phyloP scores from a whole-genome alignment of 2,329 filamentous ascomycete species.

The Calonectria crousiana region DNA sequence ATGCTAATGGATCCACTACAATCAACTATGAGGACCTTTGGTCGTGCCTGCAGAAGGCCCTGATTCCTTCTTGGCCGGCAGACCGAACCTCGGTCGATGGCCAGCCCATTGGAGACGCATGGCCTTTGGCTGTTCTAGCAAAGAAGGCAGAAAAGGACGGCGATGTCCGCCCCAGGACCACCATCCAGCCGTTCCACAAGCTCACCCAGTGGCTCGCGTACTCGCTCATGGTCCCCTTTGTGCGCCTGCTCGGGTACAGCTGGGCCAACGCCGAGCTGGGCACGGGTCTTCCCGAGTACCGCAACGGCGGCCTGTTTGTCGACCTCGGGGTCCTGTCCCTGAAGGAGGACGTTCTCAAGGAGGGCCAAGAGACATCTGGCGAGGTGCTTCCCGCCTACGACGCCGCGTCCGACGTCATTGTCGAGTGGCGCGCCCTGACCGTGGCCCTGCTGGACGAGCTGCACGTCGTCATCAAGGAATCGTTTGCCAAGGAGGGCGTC shows the following conservation, averaged over 20 bases:
- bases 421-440: constrained; percentile 72
- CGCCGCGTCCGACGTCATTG: constrained; percentile 67
- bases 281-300: constrained; percentile 78
- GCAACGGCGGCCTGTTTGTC: constrained; percentile 78
- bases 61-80: constrained; percentile 63
- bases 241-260: constrained; percentile 62
- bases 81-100: constrained; percentile 63
- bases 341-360: constrained; percentile 57
- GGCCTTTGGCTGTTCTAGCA: constrained; percentile 54
- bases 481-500: constrained; percentile 45
- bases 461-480: constrained; percentile 53
- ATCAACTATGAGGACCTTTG: constrained; percentile 57
- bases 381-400: constrained; percentile 64
- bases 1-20: constrained; percentile 39
- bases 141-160: not conserved
- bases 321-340: constrained; percentile 67
- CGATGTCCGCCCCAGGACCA: constrained; percentile 1
- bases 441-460: constrained; percentile 67
- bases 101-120: constrained; percentile 62
- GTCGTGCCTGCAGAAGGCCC: constrained; percentile 55
- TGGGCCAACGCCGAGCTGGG: constrained; percentile 67
- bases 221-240: constrained; percentile 76
- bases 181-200: constrained; percentile 68
- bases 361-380: constrained; percentile 57
- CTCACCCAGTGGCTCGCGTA: constrained; percentile 81